A percentile compares a stretch with the other conserved stretches of the same genome.
phyloP scores from a whole-genome alignment of 1,139 yeast genomes.

The Yamadazyma dendronema region DNA sequence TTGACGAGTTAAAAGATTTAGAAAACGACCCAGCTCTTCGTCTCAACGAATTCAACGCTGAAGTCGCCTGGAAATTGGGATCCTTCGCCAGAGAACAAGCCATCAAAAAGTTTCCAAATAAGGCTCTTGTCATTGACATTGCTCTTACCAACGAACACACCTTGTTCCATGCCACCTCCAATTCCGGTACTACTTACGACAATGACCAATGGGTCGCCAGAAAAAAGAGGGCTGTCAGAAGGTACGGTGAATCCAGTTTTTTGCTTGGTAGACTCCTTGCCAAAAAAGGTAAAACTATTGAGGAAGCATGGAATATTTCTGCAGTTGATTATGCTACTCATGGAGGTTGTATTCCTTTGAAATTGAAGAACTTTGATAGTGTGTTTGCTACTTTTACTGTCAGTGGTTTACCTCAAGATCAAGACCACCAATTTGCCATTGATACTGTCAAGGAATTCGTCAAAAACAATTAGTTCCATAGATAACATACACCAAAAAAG shows the following conservation, averaged over 20 bases:
- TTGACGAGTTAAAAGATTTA: conserved; percentile 16
- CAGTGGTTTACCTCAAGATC: conserved; percentile 53
- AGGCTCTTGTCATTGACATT: conserved; percentile 51
- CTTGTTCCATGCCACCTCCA: conserved; percentile 50
- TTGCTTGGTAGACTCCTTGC: conserved; percentile 50
- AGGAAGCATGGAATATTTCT: conserved; percentile 41
- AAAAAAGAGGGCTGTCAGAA: conserved; percentile 49
- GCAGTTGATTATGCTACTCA: conserved; percentile 54
- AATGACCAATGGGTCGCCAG: conserved; percentile 61
- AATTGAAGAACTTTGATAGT: conserved; percentile 41
- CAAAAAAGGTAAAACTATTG: conserved; percentile 26
- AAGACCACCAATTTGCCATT: conserved; percentile 45
- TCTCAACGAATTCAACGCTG: conserved; percentile 26
- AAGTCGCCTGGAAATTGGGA: conserved; percentile 41
- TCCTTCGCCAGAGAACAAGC: conserved; percentile 28
- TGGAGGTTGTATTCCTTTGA: conserved; percentile 63
- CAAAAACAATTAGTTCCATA: conserved; percentile 1
- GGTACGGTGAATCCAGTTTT: conserved; percentile 55
- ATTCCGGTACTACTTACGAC: conserved; percentile 44
- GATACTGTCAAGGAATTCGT: conserved; percentile 16
- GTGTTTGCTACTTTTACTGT: conserved; percentile 57
- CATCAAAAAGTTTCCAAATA: conserved; percentile 18
- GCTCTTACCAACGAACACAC: conserved; percentile 49
- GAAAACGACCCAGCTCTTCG: conserved; percentile 19
- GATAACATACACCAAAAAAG: too few species aligned